Evolutionary conservation across 768 basidiomycete species (phyloP).

Genomic region (Tephrocybe sp.): DNA sequence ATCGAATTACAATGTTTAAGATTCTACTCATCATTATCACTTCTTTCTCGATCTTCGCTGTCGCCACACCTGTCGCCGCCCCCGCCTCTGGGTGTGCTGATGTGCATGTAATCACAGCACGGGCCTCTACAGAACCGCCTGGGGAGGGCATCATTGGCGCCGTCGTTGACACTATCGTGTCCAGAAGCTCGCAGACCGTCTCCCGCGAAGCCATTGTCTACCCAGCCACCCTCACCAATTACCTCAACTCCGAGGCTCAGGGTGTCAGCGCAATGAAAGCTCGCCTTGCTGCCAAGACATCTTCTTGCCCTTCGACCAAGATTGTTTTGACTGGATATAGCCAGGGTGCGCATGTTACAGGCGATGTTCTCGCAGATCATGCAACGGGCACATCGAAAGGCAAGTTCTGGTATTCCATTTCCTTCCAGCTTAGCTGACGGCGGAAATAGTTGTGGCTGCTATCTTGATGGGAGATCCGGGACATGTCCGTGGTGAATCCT

Average conservation of each 20-base stretch:
- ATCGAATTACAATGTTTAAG: too few relatives aligned
- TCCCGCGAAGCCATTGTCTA: conserved; percentile 26
- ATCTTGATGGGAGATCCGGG: conserved; percentile 28
- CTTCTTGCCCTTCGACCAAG: conserved; percentile 27
- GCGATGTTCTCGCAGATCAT: conserved; percentile 23
- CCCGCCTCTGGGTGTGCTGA: conserved; percentile 24
- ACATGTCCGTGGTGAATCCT: conserved; percentile 24
- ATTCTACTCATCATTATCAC: neutral
- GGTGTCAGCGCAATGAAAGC: conserved; percentile 26
- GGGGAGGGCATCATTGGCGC: conserved; percentile 27
- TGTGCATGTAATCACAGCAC: conserved; percentile 28
- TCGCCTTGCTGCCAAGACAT: conserved; percentile 23
- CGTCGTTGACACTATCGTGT: conserved; percentile 24
- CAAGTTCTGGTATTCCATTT: neutral
- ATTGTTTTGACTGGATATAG: conserved; percentile 30
- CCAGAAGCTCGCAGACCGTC: conserved; percentile 25
- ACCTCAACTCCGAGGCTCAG: conserved; percentile 25
- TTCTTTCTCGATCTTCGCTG: neutral
- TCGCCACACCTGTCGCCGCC: conserved; percentile 15
- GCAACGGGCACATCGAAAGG: conserved; percentile 8
- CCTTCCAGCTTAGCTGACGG: neutral
- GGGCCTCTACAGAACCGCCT: conserved; percentile 25
- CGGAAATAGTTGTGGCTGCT: conserved; percentile 22
- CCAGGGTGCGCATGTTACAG: conserved; percentile 29
- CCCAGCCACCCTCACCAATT: conserved; percentile 28